phyloP scores from a whole-genome alignment of 2,329 filamentous ascomycete genomes.

The Lasiodiplodia theobromae region DNA sequence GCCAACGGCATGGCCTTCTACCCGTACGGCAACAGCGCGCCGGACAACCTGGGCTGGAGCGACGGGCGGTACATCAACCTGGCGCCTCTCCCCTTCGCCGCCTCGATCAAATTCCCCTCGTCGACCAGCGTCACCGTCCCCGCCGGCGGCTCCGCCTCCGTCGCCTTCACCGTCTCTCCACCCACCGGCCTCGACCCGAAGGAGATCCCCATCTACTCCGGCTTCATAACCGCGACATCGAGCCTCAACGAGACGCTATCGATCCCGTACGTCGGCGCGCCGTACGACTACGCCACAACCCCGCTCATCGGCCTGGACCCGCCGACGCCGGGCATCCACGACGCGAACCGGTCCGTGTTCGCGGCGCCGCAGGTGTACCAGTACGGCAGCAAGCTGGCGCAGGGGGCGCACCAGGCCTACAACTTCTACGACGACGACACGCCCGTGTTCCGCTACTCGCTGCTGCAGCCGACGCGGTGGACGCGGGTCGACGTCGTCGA shows the following conservation, averaged over 20 bases:
- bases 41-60: conserved; percentile 28
- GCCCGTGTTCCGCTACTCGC: neutral
- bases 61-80: conserved; percentile 31
- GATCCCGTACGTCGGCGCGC: conserved; percentile 37
- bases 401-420: neutral
- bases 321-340: neutral
- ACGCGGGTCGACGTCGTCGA: conserved; percentile 10
- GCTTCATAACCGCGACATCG: conserved; percentile 33
- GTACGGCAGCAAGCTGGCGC: neutral
- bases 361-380: conserved; percentile 13
- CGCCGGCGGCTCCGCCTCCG: conserved; percentile 31
- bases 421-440: neutral
- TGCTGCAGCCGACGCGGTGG: conserved; percentile 19
- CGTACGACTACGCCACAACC: neutral
- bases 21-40: conserved; percentile 17
- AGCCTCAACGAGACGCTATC: conserved; percentile 30
- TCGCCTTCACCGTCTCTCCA: conserved; percentile 35
- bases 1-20: conserved; percentile 35
- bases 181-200: conserved; percentile 35
- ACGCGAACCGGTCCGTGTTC: neutral
- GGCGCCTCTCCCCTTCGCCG: conserved; percentile 20
- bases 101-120: conserved; percentile 27
- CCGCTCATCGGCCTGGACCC: conserved; percentile 8
- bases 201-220: conserved; percentile 37
- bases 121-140: conserved; percentile 36